These are phyloP conservation scores for Cercospora citrullina DNA, from an alignment of 2,329 filamentous ascomycete species.

Conservation along the genomic window DNA sequence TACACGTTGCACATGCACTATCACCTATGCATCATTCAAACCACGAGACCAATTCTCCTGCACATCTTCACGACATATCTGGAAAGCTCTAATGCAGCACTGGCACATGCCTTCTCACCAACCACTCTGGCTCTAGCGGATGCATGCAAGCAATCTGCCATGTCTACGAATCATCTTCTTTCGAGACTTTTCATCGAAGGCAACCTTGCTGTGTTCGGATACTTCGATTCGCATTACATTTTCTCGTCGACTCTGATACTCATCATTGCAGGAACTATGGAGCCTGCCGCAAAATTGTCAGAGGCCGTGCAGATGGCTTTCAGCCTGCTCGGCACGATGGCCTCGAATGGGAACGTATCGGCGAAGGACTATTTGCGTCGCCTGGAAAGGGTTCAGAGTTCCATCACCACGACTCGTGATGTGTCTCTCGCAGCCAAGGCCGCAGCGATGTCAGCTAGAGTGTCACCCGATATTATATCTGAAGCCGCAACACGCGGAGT, in stretches of 20 bases:
- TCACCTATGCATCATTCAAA: slow-evolving; percentile 42
- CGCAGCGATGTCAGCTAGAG: not conserved
- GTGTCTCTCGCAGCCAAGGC: not conserved
- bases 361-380: slow-evolving; percentile 48
- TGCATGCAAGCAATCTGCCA: slow-evolving; percentile 49
- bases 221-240: slow-evolving; percentile 51
- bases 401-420: not conserved
- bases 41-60: slow-evolving; percentile 39
- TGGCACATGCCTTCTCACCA: slow-evolving; percentile 31
- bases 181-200: slow-evolving; percentile 51
- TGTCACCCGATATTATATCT: not conserved
- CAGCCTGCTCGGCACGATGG: slow-evolving; percentile 44
- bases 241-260: slow-evolving; percentile 51
- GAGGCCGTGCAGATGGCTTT: slow-evolving; percentile 46
- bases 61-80: slow-evolving; percentile 34
- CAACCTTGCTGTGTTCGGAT: slow-evolving; percentile 51
- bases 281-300: slow-evolving; percentile 39
- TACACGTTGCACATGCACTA: slow-evolving; percentile 42
- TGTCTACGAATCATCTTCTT: slow-evolving; percentile 47
- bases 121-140: slow-evolving; percentile 38
- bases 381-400: slow-evolving; percentile 36
- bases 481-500: not conserved
- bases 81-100: not conserved
- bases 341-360: slow-evolving; percentile 46
- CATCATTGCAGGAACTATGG: slow-evolving; percentile 43